Evolutionary conservation across 768 basidiomycete genomes (phyloP).

Genomic region (Podaxis sp.): DNA sequence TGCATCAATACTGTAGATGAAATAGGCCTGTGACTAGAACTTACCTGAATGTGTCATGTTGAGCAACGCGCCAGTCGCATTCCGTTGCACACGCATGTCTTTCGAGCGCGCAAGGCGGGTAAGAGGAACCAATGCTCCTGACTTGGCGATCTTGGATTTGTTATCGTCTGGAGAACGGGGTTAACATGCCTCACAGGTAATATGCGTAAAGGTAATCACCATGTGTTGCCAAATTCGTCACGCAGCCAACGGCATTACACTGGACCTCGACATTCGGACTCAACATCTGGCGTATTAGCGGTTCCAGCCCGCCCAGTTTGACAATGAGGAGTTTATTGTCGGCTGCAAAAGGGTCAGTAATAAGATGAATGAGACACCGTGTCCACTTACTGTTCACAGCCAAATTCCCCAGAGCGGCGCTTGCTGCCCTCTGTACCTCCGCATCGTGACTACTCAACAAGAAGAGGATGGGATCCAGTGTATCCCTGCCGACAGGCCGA

Average conservation of each 20-base stretch:
- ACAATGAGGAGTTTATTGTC: constrained; percentile 99
- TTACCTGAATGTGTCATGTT: constrained; percentile 99
- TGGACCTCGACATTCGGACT: constrained; percentile 99
- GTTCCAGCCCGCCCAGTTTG: constrained; percentile 95
- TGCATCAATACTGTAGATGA: constrained; percentile 7
- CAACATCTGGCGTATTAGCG: constrained; percentile 98
- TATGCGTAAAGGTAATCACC: constrained; percentile 49
- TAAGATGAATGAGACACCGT: not conserved
- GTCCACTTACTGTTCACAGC: constrained; percentile 89
- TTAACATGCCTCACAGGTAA: constrained; percentile 1
- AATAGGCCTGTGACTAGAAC: constrained; percentile 21
- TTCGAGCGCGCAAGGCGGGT: constrained; percentile 95
- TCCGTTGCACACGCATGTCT: constrained; percentile 98
- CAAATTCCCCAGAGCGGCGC: constrained; percentile 94
- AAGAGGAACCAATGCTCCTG: constrained; percentile 95
- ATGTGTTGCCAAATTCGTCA: constrained; percentile 98
- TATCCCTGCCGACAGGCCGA: constrained; percentile 92
- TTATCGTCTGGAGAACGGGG: constrained; percentile 75
- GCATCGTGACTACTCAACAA: constrained; percentile 96
- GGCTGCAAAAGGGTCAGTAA: constrained; percentile 47
- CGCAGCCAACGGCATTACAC: constrained; percentile 99
- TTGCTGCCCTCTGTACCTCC: constrained; percentile 97
- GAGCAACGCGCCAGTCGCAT: constrained; percentile 94
- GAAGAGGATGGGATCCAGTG: constrained; percentile 96
- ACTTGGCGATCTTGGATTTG: constrained; percentile 99